Evolutionary conservation across 2,329 filamentous ascomycete genomes (phyloP), one percentile per base, ranked within the genome.

Genomic region (Paradendryphiella salina): DNA sequence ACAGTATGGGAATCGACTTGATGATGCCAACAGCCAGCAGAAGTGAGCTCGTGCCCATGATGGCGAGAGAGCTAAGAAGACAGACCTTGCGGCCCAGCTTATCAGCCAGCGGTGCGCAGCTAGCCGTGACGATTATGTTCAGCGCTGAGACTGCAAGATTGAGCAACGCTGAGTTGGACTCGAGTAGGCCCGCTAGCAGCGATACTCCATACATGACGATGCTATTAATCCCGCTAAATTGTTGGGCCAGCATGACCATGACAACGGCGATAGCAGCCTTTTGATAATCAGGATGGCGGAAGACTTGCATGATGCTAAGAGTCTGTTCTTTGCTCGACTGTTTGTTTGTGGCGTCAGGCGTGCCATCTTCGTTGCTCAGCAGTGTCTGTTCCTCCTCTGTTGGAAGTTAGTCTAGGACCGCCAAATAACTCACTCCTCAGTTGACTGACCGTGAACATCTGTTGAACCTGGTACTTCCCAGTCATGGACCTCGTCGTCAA

Each of bases 181-280:
- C 88, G 0, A 99, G 82, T 1, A 97, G 82, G 56, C 85, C 85
- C 26, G 88, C 85, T 11, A 99, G 82, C 1, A 99, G 84, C 0
- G 89, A 91, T 5, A 97, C 94, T 2, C 92, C 96, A 74, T 99
- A 99, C 92, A 99, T 96, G 75, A 97, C 88, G 67, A 97, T 93
- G 51, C 88, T 93, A 81, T 99, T 97, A 76, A 97, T 93, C 38
- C 76, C 93, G 51, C 89, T 93, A 31, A 96, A 80, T 72, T 99
- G 94, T 71, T 97, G 94, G 0, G 89, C 87, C 51, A 92, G 81
- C 92, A 97, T 96, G 67, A 96, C 85, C 60, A 90, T 85, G 85
- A 96, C 94, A 61, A 96, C 86, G 1, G 90, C 91, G 10, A 96
- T 82, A 3, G 96, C 89, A 4, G 92, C 90, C 52, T 94, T 80